Conservation (phyloP, 129 eudicot genomes). For the Centrapalus pauciflorus region DNA sequence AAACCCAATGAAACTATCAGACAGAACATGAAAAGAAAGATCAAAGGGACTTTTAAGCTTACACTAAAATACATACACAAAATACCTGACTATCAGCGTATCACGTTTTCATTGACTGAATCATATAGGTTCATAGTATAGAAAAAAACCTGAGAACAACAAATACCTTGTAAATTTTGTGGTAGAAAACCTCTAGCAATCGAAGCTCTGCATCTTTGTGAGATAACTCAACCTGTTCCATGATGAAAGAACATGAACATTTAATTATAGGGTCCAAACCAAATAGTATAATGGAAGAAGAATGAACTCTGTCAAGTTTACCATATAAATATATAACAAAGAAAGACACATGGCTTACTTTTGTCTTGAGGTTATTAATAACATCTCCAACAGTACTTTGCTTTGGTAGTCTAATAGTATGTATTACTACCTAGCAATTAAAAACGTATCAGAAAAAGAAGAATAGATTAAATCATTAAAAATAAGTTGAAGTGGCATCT, state of each 20-base stretch:
- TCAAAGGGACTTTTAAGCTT: not conserved
- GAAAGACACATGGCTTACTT: constrained; percentile 41
- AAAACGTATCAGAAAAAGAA: not conserved
- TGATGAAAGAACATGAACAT: not conserved
- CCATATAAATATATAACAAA: too few relatives aligned
- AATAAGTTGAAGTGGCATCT: not conserved
- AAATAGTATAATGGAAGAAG: not conserved
- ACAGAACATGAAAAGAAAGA: not conserved
- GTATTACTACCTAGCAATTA: constrained; percentile 43
- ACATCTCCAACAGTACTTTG: constrained; percentile 67
- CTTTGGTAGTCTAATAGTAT: constrained; percentile 53
- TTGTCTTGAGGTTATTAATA: constrained; percentile 46
- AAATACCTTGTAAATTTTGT: constrained; percentile 66
- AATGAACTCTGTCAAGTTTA: not conserved
- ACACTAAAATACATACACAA: not conserved
- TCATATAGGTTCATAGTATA: not conserved
- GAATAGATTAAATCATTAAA: not conserved
- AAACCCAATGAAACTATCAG: not conserved
- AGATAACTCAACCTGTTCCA: constrained; percentile 56
- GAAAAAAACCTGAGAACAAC: not conserved
- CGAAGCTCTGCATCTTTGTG: constrained; percentile 60
- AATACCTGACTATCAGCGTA: too few relatives aligned
- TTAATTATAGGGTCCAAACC: not conserved
- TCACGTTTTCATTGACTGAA: not conserved
- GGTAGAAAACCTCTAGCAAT: constrained; percentile 61